These are phyloP conservation scores for Irpex lacteus DNA, from an alignment of 1,284 basidiomycete genomes.

Conservation along the genomic window DNA sequence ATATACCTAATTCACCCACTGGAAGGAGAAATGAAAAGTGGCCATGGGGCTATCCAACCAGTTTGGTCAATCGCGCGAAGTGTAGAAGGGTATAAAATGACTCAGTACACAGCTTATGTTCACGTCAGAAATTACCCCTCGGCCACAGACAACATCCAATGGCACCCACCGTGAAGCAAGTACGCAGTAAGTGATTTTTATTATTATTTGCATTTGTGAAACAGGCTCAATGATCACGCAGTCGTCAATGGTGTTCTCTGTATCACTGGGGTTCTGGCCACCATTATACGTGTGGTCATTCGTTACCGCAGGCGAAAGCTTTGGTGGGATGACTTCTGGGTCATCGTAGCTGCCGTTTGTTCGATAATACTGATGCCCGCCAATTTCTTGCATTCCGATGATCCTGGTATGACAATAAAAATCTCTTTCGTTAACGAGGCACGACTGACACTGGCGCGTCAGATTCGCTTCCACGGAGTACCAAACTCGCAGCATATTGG, in stretches of 20 bases:
- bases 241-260: neutral
- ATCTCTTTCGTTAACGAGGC: neutral
- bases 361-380: neutral
- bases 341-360: neutral
- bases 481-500: neutral
- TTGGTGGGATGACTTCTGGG: neutral
- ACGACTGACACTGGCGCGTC: too few relatives aligned
- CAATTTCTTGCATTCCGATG: neutral
- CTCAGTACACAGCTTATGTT: too few relatives aligned
- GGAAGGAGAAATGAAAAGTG: too few relatives aligned
- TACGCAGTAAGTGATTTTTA: neutral
- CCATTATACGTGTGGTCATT: neutral
- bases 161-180: too few relatives aligned
- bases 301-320: neutral
- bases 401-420: neutral
- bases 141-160: too few relatives aligned
- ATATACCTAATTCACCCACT: too few relatives aligned
- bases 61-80: too few relatives aligned
- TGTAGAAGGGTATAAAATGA: too few relatives aligned
- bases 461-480: neutral
- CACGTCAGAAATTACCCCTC: too few relatives aligned
- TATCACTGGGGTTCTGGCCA: neutral
- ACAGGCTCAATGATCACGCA: neutral
- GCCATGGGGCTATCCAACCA: too few relatives aligned
- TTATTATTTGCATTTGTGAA: neutral